Conservation (phyloP, 371 early-diverging fungal genomes). For the Mucor mucedo region DNA sequence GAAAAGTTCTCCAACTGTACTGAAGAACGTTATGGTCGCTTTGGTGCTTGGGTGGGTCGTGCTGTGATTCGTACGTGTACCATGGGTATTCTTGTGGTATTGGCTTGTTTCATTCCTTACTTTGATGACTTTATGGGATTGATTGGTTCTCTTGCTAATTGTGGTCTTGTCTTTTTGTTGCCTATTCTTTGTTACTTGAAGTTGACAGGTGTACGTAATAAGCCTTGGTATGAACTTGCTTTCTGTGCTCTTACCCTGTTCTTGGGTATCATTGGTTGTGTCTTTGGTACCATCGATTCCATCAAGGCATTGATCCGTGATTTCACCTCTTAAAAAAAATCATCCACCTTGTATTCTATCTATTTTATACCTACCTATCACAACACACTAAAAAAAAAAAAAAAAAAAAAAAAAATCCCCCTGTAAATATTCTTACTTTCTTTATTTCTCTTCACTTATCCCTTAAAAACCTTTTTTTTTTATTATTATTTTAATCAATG, state of each 20-base stretch:
- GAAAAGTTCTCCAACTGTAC: slow-evolving; percentile 55
- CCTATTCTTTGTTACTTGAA: slow-evolving; percentile 69
- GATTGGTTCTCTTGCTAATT: slow-evolving; percentile 72
- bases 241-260: slow-evolving; percentile 63
- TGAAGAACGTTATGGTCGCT: slow-evolving; percentile 41
- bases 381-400: neutral
- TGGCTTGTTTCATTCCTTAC: slow-evolving; percentile 68
- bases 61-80: slow-evolving; percentile 57
- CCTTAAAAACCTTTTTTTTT: neutral
- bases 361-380: neutral
- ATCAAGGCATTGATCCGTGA: slow-evolving; percentile 50
- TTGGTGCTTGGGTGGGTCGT: slow-evolving; percentile 56
- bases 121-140: slow-evolving; percentile 80
- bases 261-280: slow-evolving; percentile 63
- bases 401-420: neutral
- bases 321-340: slow-evolving; percentile 19
- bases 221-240: slow-evolving; percentile 47
- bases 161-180: slow-evolving; percentile 72
- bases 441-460: neutral
- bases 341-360: neutral
- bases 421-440: neutral
- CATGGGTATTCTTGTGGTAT: slow-evolving; percentile 51
- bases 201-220: slow-evolving; percentile 61
- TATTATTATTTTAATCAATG: neutral
- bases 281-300: slow-evolving; percentile 70